phyloP scores from a whole-genome alignment of 257 asterid species.

The Buddleja alternifolia region DNA sequence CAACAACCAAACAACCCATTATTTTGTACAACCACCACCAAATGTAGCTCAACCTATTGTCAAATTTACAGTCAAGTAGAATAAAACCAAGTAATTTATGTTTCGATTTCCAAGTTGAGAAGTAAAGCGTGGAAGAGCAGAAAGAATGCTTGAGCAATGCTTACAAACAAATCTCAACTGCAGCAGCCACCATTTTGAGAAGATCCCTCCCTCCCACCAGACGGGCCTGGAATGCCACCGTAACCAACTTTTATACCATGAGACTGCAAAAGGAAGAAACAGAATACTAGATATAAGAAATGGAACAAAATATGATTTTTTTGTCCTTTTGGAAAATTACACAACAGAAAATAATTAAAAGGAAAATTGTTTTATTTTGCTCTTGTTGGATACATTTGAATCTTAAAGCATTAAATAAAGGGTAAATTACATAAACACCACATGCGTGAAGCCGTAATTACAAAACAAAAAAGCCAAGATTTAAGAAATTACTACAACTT shows the following conservation, averaged over 20 bases:
- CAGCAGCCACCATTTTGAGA: slow-evolving; percentile 94
- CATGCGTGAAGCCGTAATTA: too few relatives aligned
- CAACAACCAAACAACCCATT: not conserved
- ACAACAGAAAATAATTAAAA: slow-evolving; percentile 10
- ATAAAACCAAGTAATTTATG: too few relatives aligned
- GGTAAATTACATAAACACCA: too few relatives aligned
- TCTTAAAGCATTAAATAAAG: not conserved
- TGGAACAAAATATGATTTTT: not conserved
- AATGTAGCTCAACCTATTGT: not conserved
- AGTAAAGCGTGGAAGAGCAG: slow-evolving; percentile 5
- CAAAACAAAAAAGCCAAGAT: too few relatives aligned
- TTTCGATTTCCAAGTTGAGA: too few relatives aligned
- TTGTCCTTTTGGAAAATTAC: not conserved
- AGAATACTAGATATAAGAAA: not conserved
- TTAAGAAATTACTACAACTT: too few relatives aligned
- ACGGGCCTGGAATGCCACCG: slow-evolving; percentile 76
- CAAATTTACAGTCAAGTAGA: slow-evolving; percentile 19
- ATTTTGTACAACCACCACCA: slow-evolving; percentile 16
- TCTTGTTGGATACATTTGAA: not conserved
- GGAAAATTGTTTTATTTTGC: too few relatives aligned
- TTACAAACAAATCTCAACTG: slow-evolving; percentile 45
- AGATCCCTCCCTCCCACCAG: slow-evolving; percentile 77
- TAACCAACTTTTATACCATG: slow-evolving; percentile 91
- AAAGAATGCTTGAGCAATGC: not conserved
- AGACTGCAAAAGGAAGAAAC: slow-evolving; percentile 55